Evolutionary conservation across 441 rosid genomes (phyloP).

Genomic region (Erodium texanum): DNA sequence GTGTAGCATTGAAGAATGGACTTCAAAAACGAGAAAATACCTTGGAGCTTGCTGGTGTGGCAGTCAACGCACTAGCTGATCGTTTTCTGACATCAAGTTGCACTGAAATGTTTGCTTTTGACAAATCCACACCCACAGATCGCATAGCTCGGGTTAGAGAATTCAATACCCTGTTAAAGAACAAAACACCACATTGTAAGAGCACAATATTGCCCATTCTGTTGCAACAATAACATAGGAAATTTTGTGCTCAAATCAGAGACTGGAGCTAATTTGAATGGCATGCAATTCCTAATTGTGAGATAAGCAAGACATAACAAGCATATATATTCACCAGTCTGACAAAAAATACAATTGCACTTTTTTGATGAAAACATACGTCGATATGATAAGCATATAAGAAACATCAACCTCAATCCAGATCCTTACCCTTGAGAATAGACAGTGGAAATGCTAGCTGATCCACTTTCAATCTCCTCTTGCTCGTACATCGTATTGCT

Average conservation of each 20-base stretch:
- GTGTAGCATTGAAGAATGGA: no score
- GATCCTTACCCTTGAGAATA: constrained; percentile 49
- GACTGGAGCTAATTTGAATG: no score
- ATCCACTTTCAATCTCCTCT: constrained; percentile 24
- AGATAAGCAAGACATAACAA: no score
- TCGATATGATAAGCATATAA: neutral
- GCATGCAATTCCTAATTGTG: no score
- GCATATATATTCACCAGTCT: neutral
- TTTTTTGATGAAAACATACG: neutral
- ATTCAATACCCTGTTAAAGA: constrained; percentile 31
- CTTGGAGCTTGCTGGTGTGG: constrained; percentile 36
- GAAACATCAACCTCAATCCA: neutral
- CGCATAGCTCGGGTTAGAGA: constrained; percentile 35
- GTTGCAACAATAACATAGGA: neutral
- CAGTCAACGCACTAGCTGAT: constrained; percentile 18
- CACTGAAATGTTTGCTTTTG: constrained; percentile 40
- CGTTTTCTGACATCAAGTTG: constrained; percentile 42
- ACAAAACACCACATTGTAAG: constrained; percentile 9
- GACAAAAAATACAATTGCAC: neutral
- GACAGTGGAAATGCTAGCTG: constrained; percentile 31
- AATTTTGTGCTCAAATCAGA: no score
- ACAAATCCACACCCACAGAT: constrained; percentile 46
- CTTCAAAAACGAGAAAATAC: constrained; percentile 19
- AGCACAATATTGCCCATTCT: constrained; percentile 7
- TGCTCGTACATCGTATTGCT: constrained; percentile 28